These are phyloP conservation scores for Leccinum truebloodii DNA, from an alignment of 768 basidiomycete genomes.

Conservation along the genomic window DNA sequence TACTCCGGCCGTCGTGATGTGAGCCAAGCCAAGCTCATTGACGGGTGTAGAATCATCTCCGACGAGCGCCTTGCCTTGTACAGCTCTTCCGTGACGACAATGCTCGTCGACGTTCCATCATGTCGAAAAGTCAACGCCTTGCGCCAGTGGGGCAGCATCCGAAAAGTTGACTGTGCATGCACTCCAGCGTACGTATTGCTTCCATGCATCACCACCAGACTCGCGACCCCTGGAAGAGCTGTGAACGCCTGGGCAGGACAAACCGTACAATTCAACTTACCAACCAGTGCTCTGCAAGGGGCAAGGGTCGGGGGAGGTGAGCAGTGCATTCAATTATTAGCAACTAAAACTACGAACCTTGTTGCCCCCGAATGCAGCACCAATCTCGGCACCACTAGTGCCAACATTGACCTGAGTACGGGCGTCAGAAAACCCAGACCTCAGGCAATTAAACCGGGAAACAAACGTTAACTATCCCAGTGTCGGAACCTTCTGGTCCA, in stretches of 20 bases:
- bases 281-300: slow-evolving; percentile 73
- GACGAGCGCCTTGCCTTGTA: slow-evolving; percentile 8
- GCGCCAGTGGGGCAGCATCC: slow-evolving; percentile 84
- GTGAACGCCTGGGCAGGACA: slow-evolving; percentile 23
- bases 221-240: slow-evolving; percentile 75
- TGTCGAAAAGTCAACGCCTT: slow-evolving; percentile 82
- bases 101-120: slow-evolving; percentile 29
- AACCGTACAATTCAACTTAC: slow-evolving; percentile 41
- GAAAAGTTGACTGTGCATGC: slow-evolving; percentile 94
- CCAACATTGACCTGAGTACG: slow-evolving; percentile 58
- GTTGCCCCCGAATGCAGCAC: slow-evolving; percentile 93
- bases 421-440: slow-evolving; percentile 6
- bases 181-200: slow-evolving; percentile 92
- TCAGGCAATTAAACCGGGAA: not conserved
- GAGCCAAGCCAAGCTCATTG: slow-evolving; percentile 23
- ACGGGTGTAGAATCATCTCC: slow-evolving; percentile 17
- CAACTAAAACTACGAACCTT: slow-evolving; percentile 52
- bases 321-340: slow-evolving; percentile 13
- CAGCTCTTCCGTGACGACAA: slow-evolving; percentile 3
- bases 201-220: slow-evolving; percentile 98
- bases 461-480: slow-evolving; percentile 89
- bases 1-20: slow-evolving; percentile 26
- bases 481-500: slow-evolving; percentile 84
- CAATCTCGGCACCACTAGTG: slow-evolving; percentile 72
- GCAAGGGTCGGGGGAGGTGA: slow-evolving; percentile 17